Conservation (phyloP, 2,329 filamentous ascomycete species). For the Cercospora brassicicola region DNA sequence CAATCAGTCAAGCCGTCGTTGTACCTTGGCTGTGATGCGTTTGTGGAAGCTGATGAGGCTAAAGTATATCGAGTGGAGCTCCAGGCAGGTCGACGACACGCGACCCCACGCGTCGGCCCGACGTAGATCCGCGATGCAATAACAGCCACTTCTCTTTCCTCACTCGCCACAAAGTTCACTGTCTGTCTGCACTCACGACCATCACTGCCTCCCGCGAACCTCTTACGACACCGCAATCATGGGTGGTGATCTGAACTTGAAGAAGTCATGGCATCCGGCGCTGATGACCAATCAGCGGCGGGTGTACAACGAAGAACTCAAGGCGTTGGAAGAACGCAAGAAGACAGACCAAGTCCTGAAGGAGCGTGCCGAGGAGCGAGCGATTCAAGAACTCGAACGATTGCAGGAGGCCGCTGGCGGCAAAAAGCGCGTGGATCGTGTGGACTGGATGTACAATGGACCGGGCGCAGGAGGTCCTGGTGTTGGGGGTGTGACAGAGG, state of each 20-base stretch:
- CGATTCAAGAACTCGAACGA: slow-evolving; percentile 85
- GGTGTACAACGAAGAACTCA: slow-evolving; percentile 89
- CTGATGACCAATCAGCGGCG: slow-evolving; percentile 85
- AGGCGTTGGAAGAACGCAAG: slow-evolving; percentile 91
- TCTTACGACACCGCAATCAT: slow-evolving; percentile 56
- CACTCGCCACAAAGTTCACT: slow-evolving; percentile 4
- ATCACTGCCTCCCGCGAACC: not conserved
- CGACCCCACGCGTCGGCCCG: not conserved
- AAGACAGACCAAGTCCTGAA: slow-evolving; percentile 86
- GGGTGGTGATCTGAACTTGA: slow-evolving; percentile 94
- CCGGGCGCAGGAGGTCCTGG: slow-evolving; percentile 74
- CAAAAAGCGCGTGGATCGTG: slow-evolving; percentile 73
- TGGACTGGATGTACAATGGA: slow-evolving; percentile 98
- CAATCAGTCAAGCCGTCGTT: not conserved
- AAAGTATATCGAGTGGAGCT: not conserved
- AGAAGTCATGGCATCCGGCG: slow-evolving; percentile 88
- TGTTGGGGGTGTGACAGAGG: slow-evolving; percentile 66
- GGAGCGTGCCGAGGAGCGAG: slow-evolving; percentile 89
- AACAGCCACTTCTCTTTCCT: not conserved
- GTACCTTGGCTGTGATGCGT: slow-evolving; percentile 7
- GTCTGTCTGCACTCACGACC: not conserved
- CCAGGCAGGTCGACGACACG: slow-evolving; percentile 2
- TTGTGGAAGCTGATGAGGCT: not conserved
- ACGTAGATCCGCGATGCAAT: not conserved
- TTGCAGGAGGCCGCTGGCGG: slow-evolving; percentile 88